Conservation (phyloP, 2,329 filamentous ascomycete genomes). For the Didymosphaeria variabile region DNA sequence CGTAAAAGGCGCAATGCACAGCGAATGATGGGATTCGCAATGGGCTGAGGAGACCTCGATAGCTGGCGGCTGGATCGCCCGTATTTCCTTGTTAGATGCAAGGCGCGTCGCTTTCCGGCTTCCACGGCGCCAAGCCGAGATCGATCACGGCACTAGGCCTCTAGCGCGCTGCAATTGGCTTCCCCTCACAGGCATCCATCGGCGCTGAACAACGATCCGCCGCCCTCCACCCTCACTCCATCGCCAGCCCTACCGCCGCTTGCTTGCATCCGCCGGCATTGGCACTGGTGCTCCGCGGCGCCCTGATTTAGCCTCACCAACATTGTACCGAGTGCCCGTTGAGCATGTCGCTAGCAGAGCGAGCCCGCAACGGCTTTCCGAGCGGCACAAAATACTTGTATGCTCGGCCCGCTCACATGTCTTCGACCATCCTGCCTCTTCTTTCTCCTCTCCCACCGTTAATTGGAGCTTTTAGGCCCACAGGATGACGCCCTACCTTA, state of each 20-base stretch:
- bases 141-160: background rate
- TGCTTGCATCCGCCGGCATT: background rate
- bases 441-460: slow-evolving; percentile 7
- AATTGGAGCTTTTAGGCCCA: slow-evolving; percentile 2
- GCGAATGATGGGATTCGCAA: slow-evolving; percentile 1
- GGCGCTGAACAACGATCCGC: background rate
- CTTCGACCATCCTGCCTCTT: slow-evolving; percentile 10
- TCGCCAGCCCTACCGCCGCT: slow-evolving; percentile 11
- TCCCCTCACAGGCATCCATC: background rate
- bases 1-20: background rate
- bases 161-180: no score
- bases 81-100: slow-evolving; percentile 3
- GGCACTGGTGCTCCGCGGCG: slow-evolving; percentile 21
- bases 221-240: background rate
- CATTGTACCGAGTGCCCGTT: slow-evolving; percentile 16
- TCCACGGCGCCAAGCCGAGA: background rate
- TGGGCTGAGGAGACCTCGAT: slow-evolving; percentile 1
- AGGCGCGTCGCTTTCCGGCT: background rate
- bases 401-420: slow-evolving; percentile 5
- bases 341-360: slow-evolving; percentile 6
- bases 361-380: slow-evolving; percentile 24
- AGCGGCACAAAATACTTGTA: background rate
- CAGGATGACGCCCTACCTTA: slow-evolving; percentile 38
- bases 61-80: slow-evolving; percentile 17
- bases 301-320: slow-evolving; percentile 8